These are phyloP conservation scores for Nemania sp. DNA, from an alignment of 2,329 filamentous ascomycete genomes.

Conservation along the genomic window DNA sequence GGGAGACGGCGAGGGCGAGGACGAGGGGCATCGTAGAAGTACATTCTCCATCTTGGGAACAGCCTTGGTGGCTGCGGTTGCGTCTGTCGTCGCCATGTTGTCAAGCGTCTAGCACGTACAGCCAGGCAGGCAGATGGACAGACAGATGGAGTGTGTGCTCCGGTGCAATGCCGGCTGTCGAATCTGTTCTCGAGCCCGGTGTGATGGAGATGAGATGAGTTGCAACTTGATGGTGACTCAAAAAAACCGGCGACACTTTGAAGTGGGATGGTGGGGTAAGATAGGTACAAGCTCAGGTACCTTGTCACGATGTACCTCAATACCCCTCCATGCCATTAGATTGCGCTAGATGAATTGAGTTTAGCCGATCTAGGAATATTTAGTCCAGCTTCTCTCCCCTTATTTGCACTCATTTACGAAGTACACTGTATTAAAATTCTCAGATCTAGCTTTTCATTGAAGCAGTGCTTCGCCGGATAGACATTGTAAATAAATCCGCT, in stretches of 20 bases:
- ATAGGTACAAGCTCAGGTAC: too few relatives aligned
- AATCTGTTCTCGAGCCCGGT: background rate
- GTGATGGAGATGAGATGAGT: too few relatives aligned
- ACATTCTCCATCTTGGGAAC: slow-evolving; percentile 29
- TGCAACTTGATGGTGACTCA: slow-evolving; percentile 2
- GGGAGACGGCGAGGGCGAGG: background rate
- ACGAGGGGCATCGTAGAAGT: background rate
- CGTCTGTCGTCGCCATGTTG: slow-evolving; percentile 23
- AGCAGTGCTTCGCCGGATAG: too few relatives aligned
- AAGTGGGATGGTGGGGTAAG: slow-evolving; percentile 30
- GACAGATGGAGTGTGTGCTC: background rate
- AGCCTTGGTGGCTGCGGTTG: slow-evolving; percentile 15
- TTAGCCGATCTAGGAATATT: too few relatives aligned
- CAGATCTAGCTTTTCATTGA: too few relatives aligned
- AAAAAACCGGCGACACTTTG: slow-evolving; percentile 23
- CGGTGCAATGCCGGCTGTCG: background rate
- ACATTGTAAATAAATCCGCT: too few relatives aligned
- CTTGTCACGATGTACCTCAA: too few relatives aligned
- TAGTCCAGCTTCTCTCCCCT: too few relatives aligned
- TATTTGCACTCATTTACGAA: too few relatives aligned
- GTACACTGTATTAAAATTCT: too few relatives aligned
- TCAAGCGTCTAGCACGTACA: background rate
- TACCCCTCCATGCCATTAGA: too few relatives aligned
- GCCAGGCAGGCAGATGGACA: background rate
- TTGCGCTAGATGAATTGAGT: too few relatives aligned